phyloP scores from a whole-genome alignment of 2,329 filamentous ascomycete species.

The Camptophora hylomeconis region DNA sequence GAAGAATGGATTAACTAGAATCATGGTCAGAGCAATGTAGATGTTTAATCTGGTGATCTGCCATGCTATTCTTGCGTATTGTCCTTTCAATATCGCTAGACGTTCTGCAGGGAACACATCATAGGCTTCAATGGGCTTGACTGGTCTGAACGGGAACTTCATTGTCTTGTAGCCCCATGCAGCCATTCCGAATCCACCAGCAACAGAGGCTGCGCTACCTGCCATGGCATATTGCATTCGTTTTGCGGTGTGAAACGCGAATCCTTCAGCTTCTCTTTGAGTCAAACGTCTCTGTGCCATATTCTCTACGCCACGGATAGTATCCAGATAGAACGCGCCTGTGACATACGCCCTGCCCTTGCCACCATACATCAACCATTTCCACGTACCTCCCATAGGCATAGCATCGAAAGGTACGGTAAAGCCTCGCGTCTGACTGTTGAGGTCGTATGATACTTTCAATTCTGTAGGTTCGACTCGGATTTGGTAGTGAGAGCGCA shows the following conservation, averaged over 20 bases:
- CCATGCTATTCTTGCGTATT: conserved; percentile 11
- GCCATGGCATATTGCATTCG: conserved; percentile 7
- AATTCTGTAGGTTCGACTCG: conserved; percentile 8
- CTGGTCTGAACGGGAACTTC: conserved; percentile 16
- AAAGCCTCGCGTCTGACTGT: conserved; percentile 9
- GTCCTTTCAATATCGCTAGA: conserved; percentile 11
- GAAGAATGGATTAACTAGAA: conserved; percentile 9
- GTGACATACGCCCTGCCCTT: conserved; percentile 6
- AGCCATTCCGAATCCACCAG: conserved; percentile 7
- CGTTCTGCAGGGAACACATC: conserved; percentile 11
- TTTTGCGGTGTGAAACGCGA: conserved; percentile 11
- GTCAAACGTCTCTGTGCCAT: conserved; percentile 8
- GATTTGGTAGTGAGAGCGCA: conserved; percentile 11
- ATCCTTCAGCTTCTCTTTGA: conserved; percentile 15
- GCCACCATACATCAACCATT: conserved; percentile 12
- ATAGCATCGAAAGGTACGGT: conserved; percentile 13
- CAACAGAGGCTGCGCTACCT: conserved; percentile 5
- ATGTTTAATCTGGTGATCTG: conserved; percentile 12
- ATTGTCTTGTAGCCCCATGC: conserved; percentile 10
- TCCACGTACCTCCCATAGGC: conserved; percentile 10
- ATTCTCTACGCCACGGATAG: conserved; percentile 12
- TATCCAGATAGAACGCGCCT: conserved; percentile 11
- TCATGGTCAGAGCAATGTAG: conserved; percentile 8
- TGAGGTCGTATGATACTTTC: conserved; percentile 12
- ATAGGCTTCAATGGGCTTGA: conserved; percentile 14